A percentile compares a stretch with the other conserved stretches of the same genome.
Conservation (phyloP, 2,329 filamentous ascomycete genomes). For the Arachnomyces sp. region DNA sequence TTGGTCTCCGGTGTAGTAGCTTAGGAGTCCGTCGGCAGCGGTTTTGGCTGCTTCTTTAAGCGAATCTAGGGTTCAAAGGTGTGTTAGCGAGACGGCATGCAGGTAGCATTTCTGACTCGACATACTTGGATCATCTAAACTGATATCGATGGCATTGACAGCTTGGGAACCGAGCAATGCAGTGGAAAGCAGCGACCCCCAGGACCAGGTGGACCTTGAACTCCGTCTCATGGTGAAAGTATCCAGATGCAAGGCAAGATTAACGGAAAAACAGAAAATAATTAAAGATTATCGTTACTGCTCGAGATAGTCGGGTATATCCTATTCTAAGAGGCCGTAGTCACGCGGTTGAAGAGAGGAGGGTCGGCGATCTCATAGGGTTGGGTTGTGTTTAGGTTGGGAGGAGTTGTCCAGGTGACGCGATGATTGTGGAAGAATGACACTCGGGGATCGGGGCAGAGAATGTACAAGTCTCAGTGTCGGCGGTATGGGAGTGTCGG, state of each 20-base stretch:
- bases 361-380: background rate
- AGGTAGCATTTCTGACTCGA: background rate
- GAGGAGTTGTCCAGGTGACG: background rate
- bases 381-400: too few species aligned
- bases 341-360: background rate
- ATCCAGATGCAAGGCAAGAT: background rate
- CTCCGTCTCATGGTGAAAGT: conserved; percentile 9
- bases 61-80: conserved; percentile 17
- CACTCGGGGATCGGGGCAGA: background rate
- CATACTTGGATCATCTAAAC: conserved; percentile 20
- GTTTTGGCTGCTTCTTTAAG: conserved; percentile 25
- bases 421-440: background rate
- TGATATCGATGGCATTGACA: conserved; percentile 18
- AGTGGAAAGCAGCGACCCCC: conserved; percentile 9
- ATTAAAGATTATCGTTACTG: background rate
- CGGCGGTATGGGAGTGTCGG: too few species aligned
- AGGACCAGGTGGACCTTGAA: conserved; percentile 6
- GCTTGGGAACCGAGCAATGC: conserved; percentile 16
- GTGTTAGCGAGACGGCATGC: too few species aligned
- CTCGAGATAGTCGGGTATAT: too few species aligned
- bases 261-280: background rate
- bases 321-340: background rate
- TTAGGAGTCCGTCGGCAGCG: conserved; percentile 25
- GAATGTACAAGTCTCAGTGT: background rate
- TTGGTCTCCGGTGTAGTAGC: conserved; percentile 26